These are phyloP conservation scores for Citrus hindsii DNA, from an alignment of 345 rosid species.

Conservation along the genomic window DNA sequence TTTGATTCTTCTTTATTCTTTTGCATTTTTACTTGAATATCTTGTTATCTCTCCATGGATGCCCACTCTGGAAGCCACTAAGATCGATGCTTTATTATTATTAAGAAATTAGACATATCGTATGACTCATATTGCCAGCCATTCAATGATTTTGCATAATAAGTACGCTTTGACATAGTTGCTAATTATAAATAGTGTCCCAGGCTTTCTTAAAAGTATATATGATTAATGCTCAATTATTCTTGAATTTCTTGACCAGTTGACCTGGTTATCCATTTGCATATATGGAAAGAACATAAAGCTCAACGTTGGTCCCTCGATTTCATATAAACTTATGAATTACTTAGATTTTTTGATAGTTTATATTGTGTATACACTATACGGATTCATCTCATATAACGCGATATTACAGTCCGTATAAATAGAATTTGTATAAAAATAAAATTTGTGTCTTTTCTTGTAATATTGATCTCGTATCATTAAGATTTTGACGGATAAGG, in stretches of 20 bases:
- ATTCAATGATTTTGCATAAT: background rate
- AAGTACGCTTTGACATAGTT: background rate
- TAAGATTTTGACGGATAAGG: background rate
- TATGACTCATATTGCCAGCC: background rate
- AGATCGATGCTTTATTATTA: background rate
- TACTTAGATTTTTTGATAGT: background rate
- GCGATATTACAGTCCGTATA: no score
- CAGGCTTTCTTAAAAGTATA: constrained; percentile 4
- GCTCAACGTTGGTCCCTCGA: background rate
- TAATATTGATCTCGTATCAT: background rate
- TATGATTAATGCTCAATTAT: background rate
- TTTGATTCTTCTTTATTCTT: no score
- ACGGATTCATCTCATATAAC: no score
- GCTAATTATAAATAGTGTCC: background rate
- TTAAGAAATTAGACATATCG: background rate
- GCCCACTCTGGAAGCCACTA: background rate
- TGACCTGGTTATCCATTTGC: background rate
- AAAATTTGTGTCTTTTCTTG: no score
- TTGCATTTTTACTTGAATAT: background rate
- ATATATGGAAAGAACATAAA: background rate
- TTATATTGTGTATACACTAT: no score
- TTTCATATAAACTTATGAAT: background rate
- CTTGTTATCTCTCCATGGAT: background rate
- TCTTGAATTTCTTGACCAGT: constrained; percentile 7
- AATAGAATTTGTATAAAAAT: no score